Evolutionary conservation across 768 basidiomycete species (phyloP), one percentile per base, ranked within the genome.

Genomic region (Gymnopilus dilepis): DNA sequence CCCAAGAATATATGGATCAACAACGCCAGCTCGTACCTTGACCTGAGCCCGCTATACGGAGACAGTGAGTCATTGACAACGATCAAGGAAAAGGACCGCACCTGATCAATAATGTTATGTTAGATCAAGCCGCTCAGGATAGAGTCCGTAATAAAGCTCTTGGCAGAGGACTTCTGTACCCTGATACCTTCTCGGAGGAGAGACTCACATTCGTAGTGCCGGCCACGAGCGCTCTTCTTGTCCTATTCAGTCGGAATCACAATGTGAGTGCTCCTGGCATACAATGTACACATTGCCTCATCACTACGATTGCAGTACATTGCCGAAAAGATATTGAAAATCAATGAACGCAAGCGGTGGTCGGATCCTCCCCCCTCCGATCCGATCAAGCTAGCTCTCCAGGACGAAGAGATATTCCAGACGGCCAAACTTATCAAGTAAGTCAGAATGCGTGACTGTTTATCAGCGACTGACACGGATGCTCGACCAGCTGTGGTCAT

Each of bases 381-480:
- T 51, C 61, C 66, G 0, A 62, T 67, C 9, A 45, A 67, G 4
- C 51, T 51, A n/a, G 65, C 65, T 26, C 24, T 38, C 15, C 83
- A 84, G 61, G 84, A 85, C 62, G 84, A 84, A 60, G 80, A 87
- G 59, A 82, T 87, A 17, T 87, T 86, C 77, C 82, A 86, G 67
- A 81, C 78, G n/a, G 83, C 84, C 0, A 71, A 78, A 21, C 78
- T 86, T 19, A 73, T 86, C 68, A 86, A 86, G 79, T 80, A 45
- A 50, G 12, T 38, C n/a, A 26, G 15, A 31, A 12, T 13, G 40
- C 24, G n/a, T 55, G 12, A 41, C 2, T 19, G 4, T 6, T 30
- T 13, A 47, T 34, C 33, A n/a, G 19, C 34, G n/a, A 5, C 50
- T 45, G 31, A 19, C 53, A 24, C 1, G n/a, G n/a, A 24, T 1